Evolutionary conservation across 1,139 yeast species (phyloP).

Genomic region (Zygotorulaspora mrakii): DNA sequence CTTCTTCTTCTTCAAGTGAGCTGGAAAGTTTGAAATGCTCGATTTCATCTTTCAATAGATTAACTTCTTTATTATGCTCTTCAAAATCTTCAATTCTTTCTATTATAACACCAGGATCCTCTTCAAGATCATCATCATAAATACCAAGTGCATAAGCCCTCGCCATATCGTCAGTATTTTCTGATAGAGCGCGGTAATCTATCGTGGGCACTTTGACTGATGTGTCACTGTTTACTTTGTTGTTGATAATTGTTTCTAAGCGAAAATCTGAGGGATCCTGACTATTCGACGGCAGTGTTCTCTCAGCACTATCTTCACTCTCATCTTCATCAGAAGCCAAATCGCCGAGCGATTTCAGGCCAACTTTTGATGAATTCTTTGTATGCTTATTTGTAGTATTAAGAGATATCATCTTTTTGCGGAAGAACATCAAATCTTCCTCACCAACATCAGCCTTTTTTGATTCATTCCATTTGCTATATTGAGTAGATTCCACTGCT

Average conservation of each 20-base stretch:
- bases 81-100: slow-evolving; percentile 55
- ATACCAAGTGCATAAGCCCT: slow-evolving; percentile 56
- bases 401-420: too few species aligned
- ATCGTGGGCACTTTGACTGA: slow-evolving; percentile 29
- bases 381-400: too few species aligned
- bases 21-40: slow-evolving; percentile 24
- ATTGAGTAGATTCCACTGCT: too few species aligned
- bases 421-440: too few species aligned
- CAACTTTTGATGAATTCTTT: neutral
- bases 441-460: too few species aligned
- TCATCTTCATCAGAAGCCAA: neutral
- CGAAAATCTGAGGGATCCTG: neutral
- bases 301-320: neutral
- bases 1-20: slow-evolving; percentile 32
- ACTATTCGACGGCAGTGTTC: too few species aligned
- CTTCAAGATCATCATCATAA: slow-evolving; percentile 55
- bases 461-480: too few species aligned
- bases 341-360: neutral
- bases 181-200: slow-evolving; percentile 44
- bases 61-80: slow-evolving; percentile 47
- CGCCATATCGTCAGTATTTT: slow-evolving; percentile 55
- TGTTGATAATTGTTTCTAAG: neutral
- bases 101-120: slow-evolving; percentile 54
- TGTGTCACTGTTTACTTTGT: neutral
- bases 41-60: slow-evolving; percentile 38